Conservation (phyloP, 1,284 basidiomycete species). For the Pseudozyma thailandica region DNA sequence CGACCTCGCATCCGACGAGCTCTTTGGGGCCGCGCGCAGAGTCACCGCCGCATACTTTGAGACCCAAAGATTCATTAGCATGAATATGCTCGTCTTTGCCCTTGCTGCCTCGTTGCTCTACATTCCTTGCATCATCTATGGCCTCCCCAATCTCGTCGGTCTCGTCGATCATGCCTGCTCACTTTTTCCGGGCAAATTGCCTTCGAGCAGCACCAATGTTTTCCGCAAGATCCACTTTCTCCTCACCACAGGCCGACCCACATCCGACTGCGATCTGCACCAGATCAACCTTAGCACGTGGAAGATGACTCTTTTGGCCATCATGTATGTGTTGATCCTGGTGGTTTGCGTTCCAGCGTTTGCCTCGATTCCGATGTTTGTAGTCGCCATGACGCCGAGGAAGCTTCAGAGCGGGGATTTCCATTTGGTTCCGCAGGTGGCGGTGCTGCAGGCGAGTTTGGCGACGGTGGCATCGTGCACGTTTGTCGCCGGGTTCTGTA, state of each 20-base stretch:
- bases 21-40: not conserved
- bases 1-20: slow-evolving; percentile 18
- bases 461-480: slow-evolving; percentile 16
- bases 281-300: slow-evolving; percentile 10
- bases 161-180: slow-evolving; percentile 10
- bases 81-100: slow-evolving; percentile 9
- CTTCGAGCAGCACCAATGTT: slow-evolving; percentile 1
- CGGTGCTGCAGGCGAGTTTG: not conserved
- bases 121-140: slow-evolving; percentile 2
- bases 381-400: not conserved
- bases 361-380: slow-evolving; percentile 11
- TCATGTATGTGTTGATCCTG: slow-evolving; percentile 12
- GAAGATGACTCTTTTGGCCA: slow-evolving; percentile 29
- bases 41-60: slow-evolving; percentile 4
- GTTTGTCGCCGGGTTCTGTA: slow-evolving; percentile 15
- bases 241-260: slow-evolving; percentile 12
- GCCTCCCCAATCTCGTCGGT: slow-evolving; percentile 5
- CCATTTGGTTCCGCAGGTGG: not conserved
- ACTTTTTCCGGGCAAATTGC: not conserved
- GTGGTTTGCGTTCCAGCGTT: slow-evolving; percentile 8
- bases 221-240: slow-evolving; percentile 10
- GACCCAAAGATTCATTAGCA: not conserved
- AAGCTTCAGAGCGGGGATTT: slow-evolving; percentile 8
- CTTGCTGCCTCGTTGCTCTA: not conserved
- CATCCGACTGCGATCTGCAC: not conserved